These are phyloP conservation scores for Penicillium goetzii DNA, from an alignment of 495 filamentous ascomycete species.

Conservation along the genomic window DNA sequence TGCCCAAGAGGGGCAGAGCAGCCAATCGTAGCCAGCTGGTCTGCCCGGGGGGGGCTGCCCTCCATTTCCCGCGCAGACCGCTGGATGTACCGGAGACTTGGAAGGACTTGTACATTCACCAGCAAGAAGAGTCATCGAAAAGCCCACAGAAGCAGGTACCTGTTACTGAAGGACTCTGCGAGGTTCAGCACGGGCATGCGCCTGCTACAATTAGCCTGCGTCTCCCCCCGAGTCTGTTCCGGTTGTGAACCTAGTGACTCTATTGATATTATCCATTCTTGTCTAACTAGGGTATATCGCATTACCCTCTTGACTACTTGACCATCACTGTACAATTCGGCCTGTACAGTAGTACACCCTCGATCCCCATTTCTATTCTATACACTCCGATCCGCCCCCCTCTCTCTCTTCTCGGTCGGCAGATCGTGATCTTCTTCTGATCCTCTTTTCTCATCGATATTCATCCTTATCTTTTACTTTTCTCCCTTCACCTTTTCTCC, in stretches of 20 bases:
- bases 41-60: slow-evolving; percentile 19
- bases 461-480: not conserved
- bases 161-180: not conserved
- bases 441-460: not conserved
- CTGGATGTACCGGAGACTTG: slow-evolving; percentile 30
- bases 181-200: slow-evolving; percentile 22
- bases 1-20: slow-evolving; percentile 54
- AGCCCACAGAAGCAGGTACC: slow-evolving; percentile 5
- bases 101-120: slow-evolving; percentile 3
- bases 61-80: slow-evolving; percentile 44
- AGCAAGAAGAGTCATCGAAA: not conserved
- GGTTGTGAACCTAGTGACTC: not conserved
- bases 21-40: slow-evolving; percentile 43
- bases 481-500: slow-evolving; percentile 32
- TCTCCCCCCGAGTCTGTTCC: slow-evolving; percentile 17
- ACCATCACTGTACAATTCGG: not conserved
- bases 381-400: not conserved
- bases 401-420: slow-evolving; percentile 7
- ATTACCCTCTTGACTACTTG: too few species aligned
- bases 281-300: too few species aligned
- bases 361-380: not conserved
- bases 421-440: not conserved
- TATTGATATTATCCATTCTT: too few species aligned
- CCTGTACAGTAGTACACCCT: not conserved
- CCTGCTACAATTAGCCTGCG: slow-evolving; percentile 34